These are phyloP conservation scores for Coniella lustricola DNA, from an alignment of 2,329 filamentous ascomycete genomes.

Conservation along the genomic window DNA sequence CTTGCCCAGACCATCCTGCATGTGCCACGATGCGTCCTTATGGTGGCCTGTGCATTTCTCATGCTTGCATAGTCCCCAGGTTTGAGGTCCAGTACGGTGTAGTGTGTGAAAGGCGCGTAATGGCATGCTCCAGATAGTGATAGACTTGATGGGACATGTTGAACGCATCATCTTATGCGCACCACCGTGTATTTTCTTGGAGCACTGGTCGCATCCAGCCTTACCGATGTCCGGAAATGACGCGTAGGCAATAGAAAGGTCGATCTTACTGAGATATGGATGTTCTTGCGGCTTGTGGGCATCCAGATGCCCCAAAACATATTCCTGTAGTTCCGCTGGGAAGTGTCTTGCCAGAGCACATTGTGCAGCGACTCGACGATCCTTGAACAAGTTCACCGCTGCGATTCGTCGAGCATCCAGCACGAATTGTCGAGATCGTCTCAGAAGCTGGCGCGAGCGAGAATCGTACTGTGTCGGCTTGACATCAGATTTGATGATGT, in stretches of 20 bases:
- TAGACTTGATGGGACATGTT: constrained; percentile 5
- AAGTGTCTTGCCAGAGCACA: background rate
- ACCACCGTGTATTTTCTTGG: background rate
- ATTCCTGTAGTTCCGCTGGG: constrained; percentile 4
- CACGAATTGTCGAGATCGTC: background rate
- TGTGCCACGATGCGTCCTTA: background rate
- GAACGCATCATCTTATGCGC: background rate
- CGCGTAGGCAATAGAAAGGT: constrained; percentile 3
- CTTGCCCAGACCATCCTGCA: background rate
- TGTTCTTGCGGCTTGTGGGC: background rate
- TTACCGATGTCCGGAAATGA: constrained; percentile 4
- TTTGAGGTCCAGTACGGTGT: background rate
- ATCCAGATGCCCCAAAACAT: constrained; percentile 1
- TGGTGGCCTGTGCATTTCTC: background rate
- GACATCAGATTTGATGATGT: background rate
- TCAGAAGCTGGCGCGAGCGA: background rate
- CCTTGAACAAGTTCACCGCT: background rate
- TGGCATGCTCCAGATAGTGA: constrained; percentile 4
- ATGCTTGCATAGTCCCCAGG: background rate
- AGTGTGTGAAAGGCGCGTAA: constrained; percentile 6
- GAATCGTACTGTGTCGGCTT: background rate
- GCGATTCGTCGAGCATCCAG: background rate
- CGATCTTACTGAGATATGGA: constrained; percentile 2
- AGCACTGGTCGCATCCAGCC: background rate
- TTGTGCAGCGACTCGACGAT: background rate